Conservation (phyloP, 2,329 filamentous ascomycete species). For the Calycina marina region DNA sequence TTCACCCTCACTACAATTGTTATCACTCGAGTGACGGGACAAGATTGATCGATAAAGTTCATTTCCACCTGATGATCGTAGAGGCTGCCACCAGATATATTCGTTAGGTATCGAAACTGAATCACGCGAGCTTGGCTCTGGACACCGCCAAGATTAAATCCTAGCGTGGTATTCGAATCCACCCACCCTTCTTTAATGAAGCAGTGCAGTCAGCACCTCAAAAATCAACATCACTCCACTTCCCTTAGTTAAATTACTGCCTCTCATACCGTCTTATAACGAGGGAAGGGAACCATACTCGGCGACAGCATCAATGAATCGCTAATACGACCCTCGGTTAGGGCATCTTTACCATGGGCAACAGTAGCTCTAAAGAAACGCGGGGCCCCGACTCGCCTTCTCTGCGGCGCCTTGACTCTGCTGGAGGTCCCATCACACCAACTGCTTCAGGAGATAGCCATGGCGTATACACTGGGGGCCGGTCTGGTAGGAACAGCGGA, state of each 20-base stretch:
- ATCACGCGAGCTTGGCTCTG: not conserved
- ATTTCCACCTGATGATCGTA: too few relatives aligned
- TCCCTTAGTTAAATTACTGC: not conserved
- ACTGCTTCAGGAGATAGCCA: slow-evolving; percentile 14
- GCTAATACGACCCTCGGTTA: slow-evolving; percentile 15
- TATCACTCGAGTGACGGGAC: too few relatives aligned
- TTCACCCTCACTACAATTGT: too few relatives aligned
- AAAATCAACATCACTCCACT: not conserved
- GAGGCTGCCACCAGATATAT: too few relatives aligned
- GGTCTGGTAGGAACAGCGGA: slow-evolving; percentile 18
- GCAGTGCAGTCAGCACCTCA: too few relatives aligned
- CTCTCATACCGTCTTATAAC: not conserved
- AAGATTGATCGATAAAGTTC: too few relatives aligned
- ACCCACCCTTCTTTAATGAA: too few relatives aligned
- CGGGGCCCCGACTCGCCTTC: slow-evolving; percentile 17
- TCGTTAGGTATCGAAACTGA: too few relatives aligned
- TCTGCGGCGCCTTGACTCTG: slow-evolving; percentile 10
- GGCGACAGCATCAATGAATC: slow-evolving; percentile 12
- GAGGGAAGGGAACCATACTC: too few relatives aligned
- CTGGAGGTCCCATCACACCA: slow-evolving; percentile 10
- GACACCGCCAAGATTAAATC: not conserved
- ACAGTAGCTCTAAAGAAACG: slow-evolving; percentile 18
- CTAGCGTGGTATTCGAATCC: not conserved
- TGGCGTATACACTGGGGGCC: slow-evolving; percentile 14
- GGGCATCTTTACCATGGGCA: slow-evolving; percentile 20